Percentiles rank a stretch among this genome's conserved stretches.
Conservation (phyloP, 2,329 filamentous ascomycete genomes). For the Sporothrix sp. region DNA sequence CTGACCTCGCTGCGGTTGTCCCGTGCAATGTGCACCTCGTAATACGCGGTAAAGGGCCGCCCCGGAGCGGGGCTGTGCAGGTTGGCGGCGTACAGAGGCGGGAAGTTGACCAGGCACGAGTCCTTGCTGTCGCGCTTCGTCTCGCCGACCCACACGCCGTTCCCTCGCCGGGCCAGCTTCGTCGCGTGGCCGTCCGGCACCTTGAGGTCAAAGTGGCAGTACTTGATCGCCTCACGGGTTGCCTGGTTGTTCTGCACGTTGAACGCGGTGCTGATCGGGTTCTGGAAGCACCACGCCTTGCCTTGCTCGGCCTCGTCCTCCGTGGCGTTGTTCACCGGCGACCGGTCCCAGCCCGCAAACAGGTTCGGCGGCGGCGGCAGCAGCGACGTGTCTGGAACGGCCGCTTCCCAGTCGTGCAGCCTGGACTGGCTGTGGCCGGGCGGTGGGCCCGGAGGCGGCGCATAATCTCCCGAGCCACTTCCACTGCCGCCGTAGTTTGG, state of each 20-base stretch:
- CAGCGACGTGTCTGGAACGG: constrained; percentile 62
- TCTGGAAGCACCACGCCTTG: constrained; percentile 52
- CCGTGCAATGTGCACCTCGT: constrained; percentile 45
- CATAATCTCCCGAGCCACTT: constrained; percentile 17
- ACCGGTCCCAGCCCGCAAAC: constrained; percentile 52
- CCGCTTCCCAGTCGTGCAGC: constrained; percentile 57
- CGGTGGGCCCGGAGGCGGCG: constrained; percentile 26
- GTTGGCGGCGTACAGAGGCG: constrained; percentile 56
- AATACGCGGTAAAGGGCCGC: constrained; percentile 52
- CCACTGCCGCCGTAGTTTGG: constrained; percentile 15
- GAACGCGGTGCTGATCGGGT: constrained; percentile 48
- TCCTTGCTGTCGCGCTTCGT: constrained; percentile 42
- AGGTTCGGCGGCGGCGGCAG: constrained; percentile 64
- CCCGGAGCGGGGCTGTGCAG: constrained; percentile 42
- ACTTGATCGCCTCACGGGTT: constrained; percentile 34
- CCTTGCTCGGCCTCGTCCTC: constrained; percentile 42
- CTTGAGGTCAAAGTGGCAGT: constrained; percentile 45
- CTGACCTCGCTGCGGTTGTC: constrained; percentile 28
- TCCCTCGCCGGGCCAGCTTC: constrained; percentile 33
- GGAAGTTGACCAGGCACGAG: constrained; percentile 53
- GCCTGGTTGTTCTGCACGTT: constrained; percentile 22
- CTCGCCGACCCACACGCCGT: constrained; percentile 42
- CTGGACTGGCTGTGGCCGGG: constrained; percentile 20
- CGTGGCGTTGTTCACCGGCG: constrained; percentile 57
- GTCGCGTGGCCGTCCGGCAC: constrained; percentile 40